Conservation (phyloP, 805 yeast genomes). For the Torulaspora franciscae region DNA sequence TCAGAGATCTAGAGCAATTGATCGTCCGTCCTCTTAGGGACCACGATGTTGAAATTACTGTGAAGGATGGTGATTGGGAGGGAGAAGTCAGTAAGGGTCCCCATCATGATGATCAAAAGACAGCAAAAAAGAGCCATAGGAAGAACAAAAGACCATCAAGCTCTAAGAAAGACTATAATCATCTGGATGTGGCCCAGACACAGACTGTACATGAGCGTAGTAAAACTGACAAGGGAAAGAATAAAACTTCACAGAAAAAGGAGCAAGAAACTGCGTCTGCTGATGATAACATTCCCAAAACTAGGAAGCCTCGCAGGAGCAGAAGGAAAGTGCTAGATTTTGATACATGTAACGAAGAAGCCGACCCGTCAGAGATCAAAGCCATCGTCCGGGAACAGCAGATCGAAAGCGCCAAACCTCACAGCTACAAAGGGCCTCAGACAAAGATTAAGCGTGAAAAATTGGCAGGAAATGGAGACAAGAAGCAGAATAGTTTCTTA, state of each 20-base stretch:
- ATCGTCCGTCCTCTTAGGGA: conserved; percentile 1
- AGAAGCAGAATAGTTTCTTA: too few species aligned
- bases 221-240: background rate
- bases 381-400: background rate
- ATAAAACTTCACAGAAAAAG: background rate
- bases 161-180: background rate
- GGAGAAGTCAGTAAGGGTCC: background rate
- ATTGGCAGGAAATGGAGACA: too few species aligned
- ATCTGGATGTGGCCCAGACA: background rate
- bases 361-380: background rate
- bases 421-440: background rate
- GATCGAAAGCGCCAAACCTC: background rate
- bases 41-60: background rate
- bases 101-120: background rate
- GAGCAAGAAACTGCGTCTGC: background rate
- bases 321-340: background rate
- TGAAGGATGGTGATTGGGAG: background rate
- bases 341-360: background rate
- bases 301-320: background rate
- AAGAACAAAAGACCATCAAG: background rate
- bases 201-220: background rate
- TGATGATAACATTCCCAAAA: background rate
- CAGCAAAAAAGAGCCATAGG: background rate
- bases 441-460: background rate
- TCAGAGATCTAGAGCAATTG: conserved; percentile 4